Base-by-base conservation (phyloP, 1,284 basidiomycete genomes). In the Ceratobasidium papillatum region DNA sequence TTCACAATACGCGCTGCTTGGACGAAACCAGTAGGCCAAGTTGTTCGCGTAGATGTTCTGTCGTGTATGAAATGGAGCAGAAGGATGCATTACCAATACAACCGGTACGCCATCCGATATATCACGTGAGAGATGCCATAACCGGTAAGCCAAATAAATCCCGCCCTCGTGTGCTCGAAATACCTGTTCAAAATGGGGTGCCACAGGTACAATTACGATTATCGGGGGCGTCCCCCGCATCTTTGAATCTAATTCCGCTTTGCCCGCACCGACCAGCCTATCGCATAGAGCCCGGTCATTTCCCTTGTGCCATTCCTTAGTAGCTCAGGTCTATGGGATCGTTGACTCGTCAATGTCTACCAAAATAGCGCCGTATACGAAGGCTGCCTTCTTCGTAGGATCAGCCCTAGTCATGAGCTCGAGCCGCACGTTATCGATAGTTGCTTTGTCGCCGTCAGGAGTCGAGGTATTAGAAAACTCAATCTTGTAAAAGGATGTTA, bases 241-340 rank as follows among this genome's bases (percentile, higher is more conserved):
- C 51, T 25, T 36, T 25, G 22, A 25, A 61, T 61, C 22, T 27
- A 52, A 19, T 2, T 19, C 59, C 59, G 30, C n/a, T 25, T 14
- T 43, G 4, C 61, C 41, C 61, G 61, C 25, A 41, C 12, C n/a
- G 52, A 27, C 19, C 36, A 27, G 9, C 32, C 3, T 43, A 66
- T 45, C 30, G 68, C 68, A 58, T 43, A 30, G 11, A 58, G n/a
- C 52, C 56, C 43, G 30, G 3, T 3, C 8, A 47, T 58, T 59
- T 59, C 68, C 68, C 61, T 71, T 71, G 68, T 71, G 14, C 7
- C 25, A 36, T 59, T 61, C 68, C 68, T 71, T 71, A 30, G 68
- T 71, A 22, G 49, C 4, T 27, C n/a, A 38, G 51, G 22, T 19
- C 54, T 30, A 30, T 59, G 22, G 11, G 30, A 49, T 27, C 38